Conservation (phyloP, 2,329 filamentous ascomycete genomes). For the Alternaria brassicae region DNA sequence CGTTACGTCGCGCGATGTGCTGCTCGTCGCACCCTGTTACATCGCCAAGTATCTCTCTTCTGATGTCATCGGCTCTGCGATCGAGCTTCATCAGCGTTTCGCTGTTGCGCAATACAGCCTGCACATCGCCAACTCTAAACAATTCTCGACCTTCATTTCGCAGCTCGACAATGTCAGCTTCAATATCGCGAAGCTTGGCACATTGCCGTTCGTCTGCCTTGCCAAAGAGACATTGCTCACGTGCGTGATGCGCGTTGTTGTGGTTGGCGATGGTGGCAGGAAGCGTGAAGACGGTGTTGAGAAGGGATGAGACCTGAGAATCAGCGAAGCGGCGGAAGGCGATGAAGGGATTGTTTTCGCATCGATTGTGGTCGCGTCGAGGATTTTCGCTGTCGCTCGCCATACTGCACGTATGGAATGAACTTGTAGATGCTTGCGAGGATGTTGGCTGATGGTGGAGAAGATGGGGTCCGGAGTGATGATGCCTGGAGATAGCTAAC, state of each 20-base stretch:
- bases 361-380: constrained; percentile 21
- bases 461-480: constrained; percentile 11
- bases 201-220: constrained; percentile 39
- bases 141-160: constrained; percentile 36
- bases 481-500: constrained; percentile 17
- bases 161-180: constrained; percentile 28
- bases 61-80: constrained; percentile 33
- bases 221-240: constrained; percentile 44
- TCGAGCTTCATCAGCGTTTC: constrained; percentile 43
- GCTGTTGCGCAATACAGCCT: constrained; percentile 38
- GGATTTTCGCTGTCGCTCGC: constrained; percentile 30
- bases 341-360: constrained; percentile 62
- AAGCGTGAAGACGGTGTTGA: constrained; percentile 59
- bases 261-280: constrained; percentile 42
- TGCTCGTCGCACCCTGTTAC: neutral
- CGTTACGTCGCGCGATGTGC: constrained; percentile 2
- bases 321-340: constrained; percentile 68
- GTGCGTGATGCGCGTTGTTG: constrained; percentile 40
- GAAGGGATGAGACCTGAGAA: constrained; percentile 62
- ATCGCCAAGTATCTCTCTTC: constrained; percentile 32
- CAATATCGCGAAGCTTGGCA: constrained; percentile 33
- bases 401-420: constrained; percentile 29
- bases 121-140: constrained; percentile 37
- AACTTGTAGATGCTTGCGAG: constrained; percentile 12
- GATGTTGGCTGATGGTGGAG: constrained; percentile 5